Evolutionary conservation across 2,329 filamentous ascomycete species (phyloP), one percentile per base, ranked within the genome.

Genomic region (Lachnellula suecica): DNA sequence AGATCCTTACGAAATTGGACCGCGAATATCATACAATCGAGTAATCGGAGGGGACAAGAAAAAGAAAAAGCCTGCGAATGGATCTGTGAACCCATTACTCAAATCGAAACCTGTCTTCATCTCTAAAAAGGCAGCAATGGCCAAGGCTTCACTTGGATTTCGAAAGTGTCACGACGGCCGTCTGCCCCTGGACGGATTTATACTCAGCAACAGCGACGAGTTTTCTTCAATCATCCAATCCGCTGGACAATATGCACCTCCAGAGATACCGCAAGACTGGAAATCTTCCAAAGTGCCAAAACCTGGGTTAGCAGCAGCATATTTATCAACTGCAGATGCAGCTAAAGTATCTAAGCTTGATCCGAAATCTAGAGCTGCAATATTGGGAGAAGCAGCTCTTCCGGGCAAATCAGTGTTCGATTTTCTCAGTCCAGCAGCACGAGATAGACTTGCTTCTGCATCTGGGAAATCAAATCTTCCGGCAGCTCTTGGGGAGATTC

Each of bases 331-430:
- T 2, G 78, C 88, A 34, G 89, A 94, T 53, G 88, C 88, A 2
- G 91, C 91, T 8, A 92, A 87, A 69, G 76, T 82, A 2, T 94
- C 90, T 0, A 83, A 78, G 1, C 78, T 96, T 8, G 84, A 96
- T 66, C 85, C 90, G 1, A 86, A 83, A 64, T 78, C 87, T 38
- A 84, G 94, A 56, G 92, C 91, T 11, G 84, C 84, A 4, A 76
- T 96, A 1, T 78, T 97, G 1, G 92, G 92, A 31, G 93, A 97
- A 72, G 77, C 82, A 35, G 81, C 83, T 31, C 75, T 97, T 0
- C 92, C 92, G 0, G 90, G 91, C 1, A 97, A 97, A 72, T 97
- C 94, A 0, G 85, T 99, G 2, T 99, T 97, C 68, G 92, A 97
- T 71, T 99, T 89, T 70, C 79, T 99, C 59, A 89, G 89, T 0